Evolutionary conservation across 306 rosid genomes (phyloP), one percentile per base, ranked within the genome.

Genomic region (Vicia sativa): DNA sequence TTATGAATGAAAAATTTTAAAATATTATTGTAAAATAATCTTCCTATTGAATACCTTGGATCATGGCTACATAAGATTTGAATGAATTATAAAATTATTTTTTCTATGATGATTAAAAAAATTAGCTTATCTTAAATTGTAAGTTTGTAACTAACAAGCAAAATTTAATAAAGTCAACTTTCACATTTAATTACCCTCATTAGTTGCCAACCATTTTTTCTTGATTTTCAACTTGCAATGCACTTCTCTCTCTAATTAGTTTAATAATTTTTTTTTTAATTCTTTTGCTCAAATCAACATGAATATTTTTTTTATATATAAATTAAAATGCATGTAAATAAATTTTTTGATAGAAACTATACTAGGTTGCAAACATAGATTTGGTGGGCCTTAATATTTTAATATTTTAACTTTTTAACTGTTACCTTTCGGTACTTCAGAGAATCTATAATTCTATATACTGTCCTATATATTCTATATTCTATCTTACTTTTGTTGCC

Each of bases 101-200:
- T 62, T 72, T 18, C 45, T 4, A n/a, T 9, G 10, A 39, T 61
- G 23, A 34, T 25, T 10, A 5, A 56, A 42, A 64, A 10, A 39
- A 60, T 38, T 58, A 38, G 55, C 11, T 57, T 37, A 45, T 41
- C 39, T 34, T 26, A 49, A 44, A 48, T 65, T 58, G 18, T 52
- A 23, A n/a, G n/a, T 2, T 23, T 2, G 29, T 28, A 7, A 34
- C 38, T 70, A 19, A 35, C 29, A 41, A n/a, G 53, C 44, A 55
- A 64, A 63, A 44, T 63, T 9, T n/a, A 59, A 54, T 12, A 66
- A 81, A 74, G 77, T 77, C 82, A 74, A 70, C 79, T 43, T 45
- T 23, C 65, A 62, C 29, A 41, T 35, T 76, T 46, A 56, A 67
- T 65, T 62, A 15, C 54, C 18, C 16, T 12, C 28, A 64, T 62